Base-by-base conservation (phyloP, 768 basidiomycete species). In the Cytidiella melzeri region DNA sequence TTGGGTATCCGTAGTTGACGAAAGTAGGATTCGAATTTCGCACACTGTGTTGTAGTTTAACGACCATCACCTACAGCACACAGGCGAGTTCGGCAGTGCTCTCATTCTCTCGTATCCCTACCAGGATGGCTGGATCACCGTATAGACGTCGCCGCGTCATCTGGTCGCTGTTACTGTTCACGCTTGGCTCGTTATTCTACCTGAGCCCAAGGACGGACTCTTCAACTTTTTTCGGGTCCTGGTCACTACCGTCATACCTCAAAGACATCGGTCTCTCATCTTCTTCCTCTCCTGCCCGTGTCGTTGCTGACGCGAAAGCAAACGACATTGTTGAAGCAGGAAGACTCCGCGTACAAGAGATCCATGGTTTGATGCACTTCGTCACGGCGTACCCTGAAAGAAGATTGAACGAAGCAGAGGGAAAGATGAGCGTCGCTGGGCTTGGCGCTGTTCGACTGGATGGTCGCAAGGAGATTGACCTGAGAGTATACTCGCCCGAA, bases 311-410 rank as follows among this genome's bases (percentile, higher is more conserved):
- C 39, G 43, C 74, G n/a, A 56, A 56, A 45, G 15, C 15, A 34
- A 34, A 34, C 15, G 30, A 34, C 7, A 7, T 34, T 15, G 47
- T 54, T 11, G 46, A 56, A 45, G 56, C 53, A 34, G 55, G 55
- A 44, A 25, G 47, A 11, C 28, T 27, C 4, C 41, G 36, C 13
- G 57, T 76, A 23, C 70, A 76, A 45, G 87, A 89, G 64, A 78
- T 88, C 23, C 84, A 81, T 47, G 87, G 84, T 0, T 68, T 89
- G n/a, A 67, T 88, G 25, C 74, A 84, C 57, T 72, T 88, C 38
- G 76, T 83, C 25, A 79, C 79, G 0, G 71, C 74, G 25, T 67
- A 73, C 51, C 64, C 71, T 18, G 69, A 73, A 45, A 67, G 70
- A 40, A 63, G 69, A 23, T 59, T 79, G 26, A 51, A 59, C 47